A percentile compares a stretch with the other conserved stretches of the same genome.
These are phyloP conservation scores for Aureobasidium sp. DNA, from an alignment of 2,329 filamentous ascomycete species.

Conservation along the genomic window DNA sequence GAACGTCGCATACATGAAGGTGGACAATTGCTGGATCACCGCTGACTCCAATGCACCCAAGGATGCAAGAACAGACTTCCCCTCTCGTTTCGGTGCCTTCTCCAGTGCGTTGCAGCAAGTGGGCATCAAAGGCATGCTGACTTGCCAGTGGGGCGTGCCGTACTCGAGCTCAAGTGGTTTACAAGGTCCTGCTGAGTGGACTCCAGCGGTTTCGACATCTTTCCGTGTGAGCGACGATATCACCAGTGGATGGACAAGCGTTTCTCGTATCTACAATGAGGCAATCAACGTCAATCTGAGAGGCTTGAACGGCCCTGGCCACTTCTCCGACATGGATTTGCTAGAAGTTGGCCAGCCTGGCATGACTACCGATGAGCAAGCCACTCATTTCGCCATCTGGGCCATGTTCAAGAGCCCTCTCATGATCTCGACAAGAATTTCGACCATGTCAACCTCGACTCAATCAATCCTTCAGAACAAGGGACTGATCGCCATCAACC, in stretches of 20 bases:
- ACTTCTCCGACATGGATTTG: constrained; percentile 21
- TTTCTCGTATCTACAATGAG: constrained; percentile 23
- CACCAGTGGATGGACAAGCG: constrained; percentile 20
- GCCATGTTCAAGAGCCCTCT: constrained; percentile 23
- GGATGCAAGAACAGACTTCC: constrained; percentile 22
- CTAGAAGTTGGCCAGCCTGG: constrained; percentile 23
- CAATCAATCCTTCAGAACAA: constrained; percentile 35
- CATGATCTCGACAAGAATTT: constrained; percentile 19
- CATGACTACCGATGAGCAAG: constrained; percentile 23
- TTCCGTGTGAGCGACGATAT: constrained; percentile 26
- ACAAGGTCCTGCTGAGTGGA: constrained; percentile 24
- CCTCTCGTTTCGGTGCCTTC: constrained; percentile 19
- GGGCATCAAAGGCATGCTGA: constrained; percentile 23
- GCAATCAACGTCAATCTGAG: constrained; percentile 22
- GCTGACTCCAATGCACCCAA: constrained; percentile 20
- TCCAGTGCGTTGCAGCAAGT: constrained; percentile 20
- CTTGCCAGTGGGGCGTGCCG: constrained; percentile 23
- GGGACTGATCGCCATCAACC: constrained; percentile 50
- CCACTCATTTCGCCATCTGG: constrained; percentile 24
- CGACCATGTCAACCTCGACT: constrained; percentile 16
- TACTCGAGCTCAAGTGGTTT: constrained; percentile 20
- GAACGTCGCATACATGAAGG: constrained; percentile 23
- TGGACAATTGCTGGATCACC: constrained; percentile 26
- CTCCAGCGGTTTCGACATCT: constrained; percentile 21
- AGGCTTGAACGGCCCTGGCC: constrained; percentile 20